phyloP scores from a whole-genome alignment of 495 filamentous ascomycete genomes.

The Podospora comata region DNA sequence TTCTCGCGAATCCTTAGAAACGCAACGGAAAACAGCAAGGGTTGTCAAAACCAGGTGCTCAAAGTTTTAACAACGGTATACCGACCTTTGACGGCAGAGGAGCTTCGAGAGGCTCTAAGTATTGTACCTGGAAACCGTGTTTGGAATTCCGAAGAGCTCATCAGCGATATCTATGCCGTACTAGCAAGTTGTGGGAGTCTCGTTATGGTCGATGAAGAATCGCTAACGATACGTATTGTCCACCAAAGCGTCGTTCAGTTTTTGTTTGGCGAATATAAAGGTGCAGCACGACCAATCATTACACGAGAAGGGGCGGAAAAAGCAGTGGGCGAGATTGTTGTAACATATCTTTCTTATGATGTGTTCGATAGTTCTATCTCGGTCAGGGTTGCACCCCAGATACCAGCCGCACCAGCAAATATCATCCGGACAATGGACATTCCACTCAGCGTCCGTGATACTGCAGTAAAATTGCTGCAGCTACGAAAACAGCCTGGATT shows the following conservation, averaged over 20 bases:
- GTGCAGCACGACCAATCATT: background rate
- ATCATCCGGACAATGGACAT: conserved; percentile 30
- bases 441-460: conserved; percentile 24
- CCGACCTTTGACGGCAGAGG: conserved; percentile 39
- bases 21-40: conserved; percentile 23
- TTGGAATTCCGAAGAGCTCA: conserved; percentile 35
- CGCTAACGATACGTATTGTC: conserved; percentile 37
- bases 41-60: conserved; percentile 31
- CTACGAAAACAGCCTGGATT: conserved; percentile 26
- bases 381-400: conserved; percentile 4
- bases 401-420: conserved; percentile 19
- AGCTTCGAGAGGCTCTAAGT: conserved; percentile 45
- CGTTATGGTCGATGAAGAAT: conserved; percentile 46
- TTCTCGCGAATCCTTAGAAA: conserved; percentile 40
- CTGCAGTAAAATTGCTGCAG: conserved; percentile 32
- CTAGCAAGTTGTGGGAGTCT: conserved; percentile 44
- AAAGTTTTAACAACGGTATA: conserved; percentile 33
- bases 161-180: conserved; percentile 38
- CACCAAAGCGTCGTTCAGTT: conserved; percentile 47
- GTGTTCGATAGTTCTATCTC: conserved; percentile 5
- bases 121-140: conserved; percentile 35
- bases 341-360: conserved; percentile 12
- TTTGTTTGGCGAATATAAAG: conserved; percentile 29
- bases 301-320: background rate
- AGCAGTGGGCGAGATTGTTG: conserved; percentile 1